Evolutionary conservation across 148 eudicot genomes (phyloP).

Genomic region (Diospyros lotus): DNA sequence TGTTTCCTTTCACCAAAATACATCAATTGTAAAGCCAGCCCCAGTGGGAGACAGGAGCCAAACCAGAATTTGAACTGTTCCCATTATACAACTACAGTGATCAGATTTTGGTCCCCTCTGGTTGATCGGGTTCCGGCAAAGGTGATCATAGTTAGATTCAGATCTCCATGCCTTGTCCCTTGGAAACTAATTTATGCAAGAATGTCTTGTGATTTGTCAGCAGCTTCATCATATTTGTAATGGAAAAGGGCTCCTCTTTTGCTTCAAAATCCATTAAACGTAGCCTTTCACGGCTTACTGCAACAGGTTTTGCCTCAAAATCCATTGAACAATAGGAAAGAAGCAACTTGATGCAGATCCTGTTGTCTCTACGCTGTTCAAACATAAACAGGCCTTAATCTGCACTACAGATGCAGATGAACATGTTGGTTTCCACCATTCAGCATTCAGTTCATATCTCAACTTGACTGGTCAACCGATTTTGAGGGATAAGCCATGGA

Average conservation of each 20-base stretch:
- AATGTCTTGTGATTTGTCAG: not conserved
- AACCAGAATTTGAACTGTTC: not conserved
- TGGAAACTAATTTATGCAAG: not conserved
- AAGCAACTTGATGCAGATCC: not conserved
- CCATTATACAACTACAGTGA: not conserved
- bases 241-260: not conserved
- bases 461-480: not conserved
- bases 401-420: not conserved
- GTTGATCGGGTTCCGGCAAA: conserved; percentile 1
- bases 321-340: not conserved
- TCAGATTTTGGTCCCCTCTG: conserved; percentile 6
- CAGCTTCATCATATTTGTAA: conserved; percentile 1
- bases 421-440: not conserved
- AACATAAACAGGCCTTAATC: not conserved
- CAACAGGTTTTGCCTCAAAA: not conserved
- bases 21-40: not conserved
- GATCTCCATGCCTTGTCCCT: conserved; percentile 3
- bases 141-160: not conserved
- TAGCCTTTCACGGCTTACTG: not conserved
- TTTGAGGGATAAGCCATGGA: not conserved
- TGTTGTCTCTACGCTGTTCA: not conserved
- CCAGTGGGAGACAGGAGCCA: conserved; percentile 8
- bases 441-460: not conserved
- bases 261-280: not conserved
- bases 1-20: conserved; percentile 16